These are phyloP conservation scores for Cutaneotrichosporon sp. DNA, from an alignment of 1,284 basidiomycete genomes.

Conservation along the genomic window DNA sequence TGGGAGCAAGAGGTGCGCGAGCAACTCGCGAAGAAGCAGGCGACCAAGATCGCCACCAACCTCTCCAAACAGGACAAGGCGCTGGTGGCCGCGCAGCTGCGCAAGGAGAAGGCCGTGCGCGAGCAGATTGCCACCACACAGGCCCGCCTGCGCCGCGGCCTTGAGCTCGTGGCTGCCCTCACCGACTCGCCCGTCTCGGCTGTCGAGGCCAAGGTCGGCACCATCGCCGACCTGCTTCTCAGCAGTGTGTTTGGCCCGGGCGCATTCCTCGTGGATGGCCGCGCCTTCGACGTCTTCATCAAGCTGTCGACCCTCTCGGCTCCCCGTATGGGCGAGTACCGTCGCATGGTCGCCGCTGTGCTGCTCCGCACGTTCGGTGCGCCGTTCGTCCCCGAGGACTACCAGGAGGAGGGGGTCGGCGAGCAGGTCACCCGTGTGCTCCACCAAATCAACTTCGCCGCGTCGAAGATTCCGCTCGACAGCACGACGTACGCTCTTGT, in stretches of 20 bases:
- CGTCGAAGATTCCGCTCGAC: constrained; percentile 80
- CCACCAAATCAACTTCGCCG: constrained; percentile 77
- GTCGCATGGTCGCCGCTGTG: constrained; percentile 73
- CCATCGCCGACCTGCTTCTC: constrained; percentile 64
- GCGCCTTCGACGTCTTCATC: constrained; percentile 73
- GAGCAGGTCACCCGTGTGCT: constrained; percentile 81
- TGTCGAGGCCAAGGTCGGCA: constrained; percentile 61
- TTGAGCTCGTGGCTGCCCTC: constrained; percentile 66
- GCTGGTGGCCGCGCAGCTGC: constrained; percentile 73
- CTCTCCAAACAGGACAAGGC: constrained; percentile 81
- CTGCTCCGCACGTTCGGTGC: constrained; percentile 70
- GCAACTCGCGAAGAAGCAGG: constrained; percentile 72
- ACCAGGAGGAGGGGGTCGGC: constrained; percentile 62
- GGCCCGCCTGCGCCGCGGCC: constrained; percentile 62
- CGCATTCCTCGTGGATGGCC: constrained; percentile 61
- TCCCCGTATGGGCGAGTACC: constrained; percentile 66
- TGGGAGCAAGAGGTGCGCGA: constrained; percentile 93
- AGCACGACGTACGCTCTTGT: constrained; percentile 79
- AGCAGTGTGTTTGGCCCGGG: constrained; percentile 64
- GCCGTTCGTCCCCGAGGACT: constrained; percentile 67
- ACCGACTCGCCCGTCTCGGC: constrained; percentile 63
- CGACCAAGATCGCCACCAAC: constrained; percentile 53
- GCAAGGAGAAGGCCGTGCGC: constrained; percentile 71
- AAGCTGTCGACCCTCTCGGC: constrained; percentile 54
- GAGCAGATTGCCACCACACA: constrained; percentile 61